A percentile compares a stretch with the other conserved stretches of the same genome.
Evolutionary conservation across 2,329 filamentous ascomycete species (phyloP).

Genomic region (Trichophyton benhamiae): DNA sequence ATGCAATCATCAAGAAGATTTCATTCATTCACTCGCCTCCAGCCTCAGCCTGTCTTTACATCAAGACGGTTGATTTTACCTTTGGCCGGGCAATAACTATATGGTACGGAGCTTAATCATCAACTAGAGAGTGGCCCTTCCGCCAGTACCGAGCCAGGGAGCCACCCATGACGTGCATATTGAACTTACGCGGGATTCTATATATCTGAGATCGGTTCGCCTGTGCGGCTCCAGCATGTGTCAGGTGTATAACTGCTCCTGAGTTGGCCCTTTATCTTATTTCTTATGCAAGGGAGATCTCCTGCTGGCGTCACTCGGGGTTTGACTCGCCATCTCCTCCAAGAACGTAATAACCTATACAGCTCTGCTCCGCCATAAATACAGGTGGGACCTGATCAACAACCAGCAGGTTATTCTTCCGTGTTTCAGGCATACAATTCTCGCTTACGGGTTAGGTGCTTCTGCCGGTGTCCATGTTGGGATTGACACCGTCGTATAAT

Average conservation of each 20-base stretch:
- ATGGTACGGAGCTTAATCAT: not conserved
- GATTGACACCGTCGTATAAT: not conserved
- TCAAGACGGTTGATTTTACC: not conserved
- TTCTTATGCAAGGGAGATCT: not conserved
- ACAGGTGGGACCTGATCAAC: not conserved
- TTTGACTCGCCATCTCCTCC: not conserved
- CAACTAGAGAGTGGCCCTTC: not conserved
- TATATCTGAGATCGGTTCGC: not conserved
- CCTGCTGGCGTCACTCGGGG: not conserved
- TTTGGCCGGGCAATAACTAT: not conserved
- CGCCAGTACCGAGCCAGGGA: not conserved
- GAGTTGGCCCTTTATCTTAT: not conserved
- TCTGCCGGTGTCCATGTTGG: not conserved
- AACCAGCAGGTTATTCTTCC: not conserved
- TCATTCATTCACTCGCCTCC: not conserved
- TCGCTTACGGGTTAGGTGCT: not conserved
- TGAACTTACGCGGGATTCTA: not conserved
- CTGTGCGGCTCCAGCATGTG: not conserved
- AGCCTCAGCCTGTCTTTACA: not conserved
- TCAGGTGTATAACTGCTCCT: not conserved
- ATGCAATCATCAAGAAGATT: not conserved
- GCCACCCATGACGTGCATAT: not conserved
- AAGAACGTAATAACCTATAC: not conserved
- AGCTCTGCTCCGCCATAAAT: not conserved
- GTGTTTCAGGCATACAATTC: not conserved